A percentile compares a stretch with the other conserved stretches of the same genome.
These are phyloP conservation scores for Panaeolus cyanescens DNA, from an alignment of 768 basidiomycete genomes.

Conservation along the genomic window DNA sequence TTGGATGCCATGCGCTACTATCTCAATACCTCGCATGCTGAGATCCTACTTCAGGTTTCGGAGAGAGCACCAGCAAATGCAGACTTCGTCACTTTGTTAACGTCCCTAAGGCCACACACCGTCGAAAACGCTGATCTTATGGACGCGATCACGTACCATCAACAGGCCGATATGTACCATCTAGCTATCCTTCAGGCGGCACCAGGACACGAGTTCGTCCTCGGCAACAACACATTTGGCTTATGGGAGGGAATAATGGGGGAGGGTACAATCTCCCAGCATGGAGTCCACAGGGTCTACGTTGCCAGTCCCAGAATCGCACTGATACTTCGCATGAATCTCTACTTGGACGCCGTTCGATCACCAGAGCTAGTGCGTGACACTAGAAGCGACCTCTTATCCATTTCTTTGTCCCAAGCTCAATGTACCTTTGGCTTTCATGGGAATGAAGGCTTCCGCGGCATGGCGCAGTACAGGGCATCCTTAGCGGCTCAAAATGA, in stretches of 20 bases:
- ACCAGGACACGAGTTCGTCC: slow-evolving; percentile 26
- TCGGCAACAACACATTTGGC: slow-evolving; percentile 28
- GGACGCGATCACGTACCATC: background rate
- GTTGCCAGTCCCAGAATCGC: slow-evolving; percentile 29
- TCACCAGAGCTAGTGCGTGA: background rate
- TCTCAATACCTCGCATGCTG: slow-evolving; percentile 28
- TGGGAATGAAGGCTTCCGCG: slow-evolving; percentile 5
- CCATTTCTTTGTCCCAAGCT: slow-evolving; percentile 7
- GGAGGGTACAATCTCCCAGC: background rate
- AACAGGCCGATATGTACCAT: background rate
- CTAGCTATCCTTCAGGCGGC: background rate
- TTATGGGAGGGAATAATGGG: slow-evolving; percentile 27
- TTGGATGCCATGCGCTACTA: slow-evolving; percentile 29
- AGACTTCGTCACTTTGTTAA: background rate
- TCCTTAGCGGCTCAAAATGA: slow-evolving; percentile 23
- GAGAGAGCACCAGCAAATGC: background rate
- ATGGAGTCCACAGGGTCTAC: slow-evolving; percentile 24
- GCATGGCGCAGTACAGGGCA: slow-evolving; percentile 15
- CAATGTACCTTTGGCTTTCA: background rate
- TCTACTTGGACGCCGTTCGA: slow-evolving; percentile 1
- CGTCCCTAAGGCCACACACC: background rate
- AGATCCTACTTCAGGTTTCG: background rate
- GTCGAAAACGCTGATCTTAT: background rate
- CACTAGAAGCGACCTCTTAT: background rate
- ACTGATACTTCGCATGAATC: slow-evolving; percentile 18